A percentile compares a stretch with the other conserved stretches of the same genome.
Conservation (phyloP, 2,329 filamentous ascomycete species). For the Knoxdaviesia proteae region DNA sequence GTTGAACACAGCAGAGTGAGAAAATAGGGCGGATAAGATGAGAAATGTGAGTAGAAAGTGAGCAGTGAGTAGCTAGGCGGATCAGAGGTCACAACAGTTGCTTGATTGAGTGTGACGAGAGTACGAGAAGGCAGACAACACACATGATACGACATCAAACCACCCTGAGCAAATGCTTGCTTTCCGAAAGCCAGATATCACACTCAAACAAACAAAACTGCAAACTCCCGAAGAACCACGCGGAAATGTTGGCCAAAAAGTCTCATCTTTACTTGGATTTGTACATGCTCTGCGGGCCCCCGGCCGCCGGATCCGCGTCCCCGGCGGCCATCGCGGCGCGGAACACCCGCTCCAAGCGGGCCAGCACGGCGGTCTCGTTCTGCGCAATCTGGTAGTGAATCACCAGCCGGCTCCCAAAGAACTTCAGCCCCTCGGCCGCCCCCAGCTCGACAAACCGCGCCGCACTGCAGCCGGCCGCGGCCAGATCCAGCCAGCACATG, state of each 20-base stretch:
- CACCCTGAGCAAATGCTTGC: too few relatives aligned
- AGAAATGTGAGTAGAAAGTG: too few relatives aligned
- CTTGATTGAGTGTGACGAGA: too few relatives aligned
- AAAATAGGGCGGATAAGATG: too few relatives aligned
- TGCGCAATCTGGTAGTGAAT: conserved; percentile 40
- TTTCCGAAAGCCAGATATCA: too few relatives aligned
- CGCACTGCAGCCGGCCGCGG: conserved; percentile 27
- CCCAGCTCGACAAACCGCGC: conserved; percentile 18
- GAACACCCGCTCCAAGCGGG: conserved; percentile 34
- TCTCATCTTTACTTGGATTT: neutral
- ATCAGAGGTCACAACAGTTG: too few relatives aligned
- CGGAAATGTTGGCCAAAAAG: neutral
- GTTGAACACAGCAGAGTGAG: too few relatives aligned
- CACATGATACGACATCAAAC: too few relatives aligned
- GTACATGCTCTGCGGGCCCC: conserved; percentile 6
- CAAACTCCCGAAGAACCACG: too few relatives aligned
- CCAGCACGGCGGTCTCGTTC: conserved; percentile 36
- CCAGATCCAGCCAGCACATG: conserved; percentile 71
- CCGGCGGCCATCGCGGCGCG: conserved; percentile 10
- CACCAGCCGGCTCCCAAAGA: conserved; percentile 21
- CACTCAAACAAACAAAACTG: too few relatives aligned
- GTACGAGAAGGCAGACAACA: too few relatives aligned
- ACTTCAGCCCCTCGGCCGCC: conserved; percentile 19
- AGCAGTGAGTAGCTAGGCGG: too few relatives aligned
- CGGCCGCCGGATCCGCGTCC: neutral